Evolutionary conservation across 352 stramenopile species (phyloP).

Genomic region (Globisporangium carolinianum): DNA sequence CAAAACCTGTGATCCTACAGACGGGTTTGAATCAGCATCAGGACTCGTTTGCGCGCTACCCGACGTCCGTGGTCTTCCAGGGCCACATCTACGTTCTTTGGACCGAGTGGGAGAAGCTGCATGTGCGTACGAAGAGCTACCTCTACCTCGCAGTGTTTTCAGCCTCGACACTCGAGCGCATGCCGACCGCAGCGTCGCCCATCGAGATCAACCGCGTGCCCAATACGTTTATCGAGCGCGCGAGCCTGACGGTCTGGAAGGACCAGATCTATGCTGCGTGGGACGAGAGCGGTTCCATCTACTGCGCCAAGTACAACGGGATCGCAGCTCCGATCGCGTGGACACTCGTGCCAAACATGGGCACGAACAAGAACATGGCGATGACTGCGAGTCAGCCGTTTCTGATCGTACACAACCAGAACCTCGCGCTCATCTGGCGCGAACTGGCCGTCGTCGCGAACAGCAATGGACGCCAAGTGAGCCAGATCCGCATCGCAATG

Average conservation of each 20-base stretch:
- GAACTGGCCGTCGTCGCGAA: conserved; percentile 21
- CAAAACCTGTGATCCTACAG: conserved; percentile 49
- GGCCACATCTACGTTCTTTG: conserved; percentile 55
- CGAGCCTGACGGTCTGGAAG: conserved; percentile 32
- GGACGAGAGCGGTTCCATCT: conserved; percentile 57
- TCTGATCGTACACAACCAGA: conserved; percentile 51
- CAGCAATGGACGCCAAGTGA: conserved; percentile 15
- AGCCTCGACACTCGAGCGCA: conserved; percentile 23
- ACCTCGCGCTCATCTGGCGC: conserved; percentile 55
- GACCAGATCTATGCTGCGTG: conserved; percentile 53
- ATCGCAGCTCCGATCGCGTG: conserved; percentile 27
- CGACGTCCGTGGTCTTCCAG: conserved; percentile 28
- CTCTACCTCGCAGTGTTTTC: conserved; percentile 55
- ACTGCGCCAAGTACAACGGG: conserved; percentile 48
- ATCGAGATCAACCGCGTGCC: conserved; percentile 36
- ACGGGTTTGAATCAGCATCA: conserved; percentile 59
- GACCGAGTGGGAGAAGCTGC: conserved; percentile 45
- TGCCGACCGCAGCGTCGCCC: conserved; percentile 16
- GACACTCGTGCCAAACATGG: conserved; percentile 62
- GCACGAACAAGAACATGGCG: conserved; percentile 42
- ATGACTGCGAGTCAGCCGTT: conserved; percentile 36
- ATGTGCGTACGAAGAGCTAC: conserved; percentile 27
- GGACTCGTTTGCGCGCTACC: conserved; percentile 37
- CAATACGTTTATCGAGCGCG: conserved; percentile 48
- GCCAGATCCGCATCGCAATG: conserved; percentile 51